Base-by-base conservation (phyloP, 129 eudicot genomes). In the Scalesia atractyloides region DNA sequence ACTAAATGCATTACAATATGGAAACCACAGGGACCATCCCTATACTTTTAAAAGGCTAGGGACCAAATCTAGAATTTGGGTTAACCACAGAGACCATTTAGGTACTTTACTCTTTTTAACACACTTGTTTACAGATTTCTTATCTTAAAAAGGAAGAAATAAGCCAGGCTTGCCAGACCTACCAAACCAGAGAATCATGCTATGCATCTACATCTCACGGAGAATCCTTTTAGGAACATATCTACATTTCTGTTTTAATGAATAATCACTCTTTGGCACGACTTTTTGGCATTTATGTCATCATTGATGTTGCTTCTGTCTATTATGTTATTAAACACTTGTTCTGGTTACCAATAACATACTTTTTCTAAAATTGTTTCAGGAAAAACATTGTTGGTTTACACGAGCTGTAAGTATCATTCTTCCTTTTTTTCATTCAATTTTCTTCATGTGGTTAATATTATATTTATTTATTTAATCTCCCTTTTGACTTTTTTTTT, bases 351-450 rank as follows among this genome's bases (percentile, higher is more conserved):
- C 36, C 61, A 56, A 62, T 65, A 43, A 76, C 72, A 54, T 51
- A 16, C 12, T 22, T 22, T 36, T 72, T 58, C 56, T 57, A 37
- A 17, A 64, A 17, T 76, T 37, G 37, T 73, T 80, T 66, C 89
- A 89, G 96, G 91, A 63, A 18, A 73, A n/a, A 54, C 52, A 72
- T 50, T 51, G 71, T 57, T 86, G 91, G 91, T 89, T 81, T 66
- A 68, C 50, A 18, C 58, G 17, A 49, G 74, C 13, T 66, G 96
- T 89, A 76, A 86, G 96, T 86, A 62, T 64, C 76, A 71, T 24
- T 37, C 74, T 49, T 52, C 19, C 19, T 7, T 37, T 37, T 64
- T 51, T 26, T 17, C 5, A 9, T 15, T 50, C 20, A 14, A 3
- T 43, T 74, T 47, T 53, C 62, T 50, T 26, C 10, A 52, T 58